Base-by-base conservation (phyloP, 2,329 filamentous ascomycete genomes). In the Colletotrichum echinochloae region DNA sequence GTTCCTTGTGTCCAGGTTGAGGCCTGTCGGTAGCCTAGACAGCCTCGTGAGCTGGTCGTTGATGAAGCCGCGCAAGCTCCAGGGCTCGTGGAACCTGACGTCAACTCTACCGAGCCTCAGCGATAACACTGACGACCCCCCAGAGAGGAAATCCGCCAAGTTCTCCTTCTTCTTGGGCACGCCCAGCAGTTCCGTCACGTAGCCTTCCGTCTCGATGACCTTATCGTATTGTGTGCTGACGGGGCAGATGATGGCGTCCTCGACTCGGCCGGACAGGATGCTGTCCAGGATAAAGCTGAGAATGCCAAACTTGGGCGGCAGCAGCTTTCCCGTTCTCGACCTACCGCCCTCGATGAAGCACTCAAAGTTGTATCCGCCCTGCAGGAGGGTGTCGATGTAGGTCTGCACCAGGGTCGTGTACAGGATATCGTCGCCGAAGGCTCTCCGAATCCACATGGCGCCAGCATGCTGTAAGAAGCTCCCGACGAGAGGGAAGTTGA, bases 141-240 rank as follows among this genome's bases (percentile, higher is more conserved):
- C 90, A 1, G 92, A 92, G n/a, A 99, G 82, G 75, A 99, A 97
- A 76, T 97, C 94, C 41, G 91, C 89, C 46, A 99, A 83, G 72
- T 97, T 98, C 78, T 99, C 96, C 78, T 97, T 97, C 77, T 94
- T 94, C 81, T 99, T 99, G 0, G 96, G 96, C 72, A 97, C 91
- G 3, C 96, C 96, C 0, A 99, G 87, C 2, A 99, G 88, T 80
- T 99, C 96, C 41, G 91, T 96, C 54, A 98, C 95, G 77, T 99
- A 99, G 6, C 94, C 96, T 80, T 97, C 94, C 0, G 97, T 97
- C 80, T 99, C 96, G 70, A 99, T 97, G 66, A 99, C 96, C 78
- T 98, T 99, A 85, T 99, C 96, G 78, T 99, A 99, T 79, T 99
- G 96, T 0, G 95, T 98, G 79, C 93, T 97, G 55, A 99, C 96